phyloP scores from a whole-genome alignment of 78 protist genomes.

The Carpediemonas membranifera region DNA sequence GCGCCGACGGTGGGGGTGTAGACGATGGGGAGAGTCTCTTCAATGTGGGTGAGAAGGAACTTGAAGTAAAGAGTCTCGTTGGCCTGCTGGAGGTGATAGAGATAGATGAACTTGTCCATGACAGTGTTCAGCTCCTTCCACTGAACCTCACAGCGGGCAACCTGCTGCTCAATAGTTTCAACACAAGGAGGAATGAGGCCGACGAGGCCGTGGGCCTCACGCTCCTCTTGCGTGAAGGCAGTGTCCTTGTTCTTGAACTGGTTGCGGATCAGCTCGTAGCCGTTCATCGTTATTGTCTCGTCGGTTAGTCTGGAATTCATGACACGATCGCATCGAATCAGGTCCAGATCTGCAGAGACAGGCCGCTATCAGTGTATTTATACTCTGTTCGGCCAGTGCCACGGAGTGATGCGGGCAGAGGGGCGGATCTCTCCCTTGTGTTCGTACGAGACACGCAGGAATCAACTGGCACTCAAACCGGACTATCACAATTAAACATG shows the following conservation, averaged over 20 bases:
- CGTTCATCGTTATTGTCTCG: too few relatives aligned
- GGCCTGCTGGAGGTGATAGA: background rate
- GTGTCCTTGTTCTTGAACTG: conserved; percentile 10
- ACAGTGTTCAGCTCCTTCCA: background rate
- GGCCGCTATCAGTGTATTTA: too few relatives aligned
- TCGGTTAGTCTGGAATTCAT: too few relatives aligned
- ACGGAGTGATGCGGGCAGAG: too few relatives aligned
- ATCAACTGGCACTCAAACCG: too few relatives aligned
- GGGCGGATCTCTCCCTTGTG: too few relatives aligned
- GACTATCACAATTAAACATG: too few relatives aligned
- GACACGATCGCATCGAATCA: too few relatives aligned
- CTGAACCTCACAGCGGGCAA: conserved; percentile 1
- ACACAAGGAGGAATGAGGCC: conserved; percentile 14
- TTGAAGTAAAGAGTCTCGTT: conserved; percentile 16
- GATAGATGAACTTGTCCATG: background rate
- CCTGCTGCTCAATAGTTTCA: conserved; percentile 22
- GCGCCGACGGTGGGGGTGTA: conserved; percentile 63
- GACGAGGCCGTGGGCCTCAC: conserved; percentile 8
- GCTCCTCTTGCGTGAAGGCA: conserved; percentile 11
- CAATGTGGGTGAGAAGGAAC: background rate
- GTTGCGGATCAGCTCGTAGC: too few relatives aligned
- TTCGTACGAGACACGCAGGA: too few relatives aligned
- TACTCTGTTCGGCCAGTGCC: too few relatives aligned
- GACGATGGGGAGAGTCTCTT: conserved; percentile 9
- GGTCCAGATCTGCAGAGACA: too few relatives aligned